A percentile compares a stretch with the other conserved stretches of the same genome.
phyloP scores from a whole-genome alignment of 768 basidiomycete species.

The Cyathus striatus region DNA sequence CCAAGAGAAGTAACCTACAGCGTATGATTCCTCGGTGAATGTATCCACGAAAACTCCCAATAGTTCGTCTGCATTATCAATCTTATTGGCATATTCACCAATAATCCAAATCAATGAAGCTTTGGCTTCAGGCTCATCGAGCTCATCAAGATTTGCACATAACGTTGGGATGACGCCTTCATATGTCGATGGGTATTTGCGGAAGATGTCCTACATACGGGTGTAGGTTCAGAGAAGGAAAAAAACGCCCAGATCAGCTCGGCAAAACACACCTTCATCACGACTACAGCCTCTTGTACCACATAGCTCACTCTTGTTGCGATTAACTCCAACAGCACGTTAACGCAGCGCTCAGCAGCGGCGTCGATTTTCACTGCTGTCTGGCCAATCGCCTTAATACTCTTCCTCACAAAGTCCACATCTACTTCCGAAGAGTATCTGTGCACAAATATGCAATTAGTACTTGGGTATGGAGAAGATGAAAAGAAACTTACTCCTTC shows the following conservation, averaged over 20 bases:
- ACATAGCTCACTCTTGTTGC: slow-evolving; percentile 93
- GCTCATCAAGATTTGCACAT: slow-evolving; percentile 91
- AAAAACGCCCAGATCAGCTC: slow-evolving; percentile 10
- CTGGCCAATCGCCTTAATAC: slow-evolving; percentile 95
- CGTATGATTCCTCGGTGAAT: slow-evolving; percentile 91
- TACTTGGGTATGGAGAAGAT: no score
- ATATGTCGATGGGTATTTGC: slow-evolving; percentile 93
- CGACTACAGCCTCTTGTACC: slow-evolving; percentile 96
- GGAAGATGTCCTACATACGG: slow-evolving; percentile 82
- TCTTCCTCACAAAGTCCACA: slow-evolving; percentile 94
- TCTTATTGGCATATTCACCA: slow-evolving; percentile 96
- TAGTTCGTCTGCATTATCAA: slow-evolving; percentile 94
- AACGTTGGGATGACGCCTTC: slow-evolving; percentile 95
- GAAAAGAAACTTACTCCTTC: slow-evolving; percentile 84
- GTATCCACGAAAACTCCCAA: slow-evolving; percentile 86
- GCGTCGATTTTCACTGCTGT: slow-evolving; percentile 93
- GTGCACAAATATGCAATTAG: no score
- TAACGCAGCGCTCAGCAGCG: slow-evolving; percentile 91
- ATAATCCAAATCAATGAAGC: slow-evolving; percentile 99
- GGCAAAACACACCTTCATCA: slow-evolving; percentile 78
- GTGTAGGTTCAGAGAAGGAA: not conserved
- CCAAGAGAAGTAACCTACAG: slow-evolving; percentile 43
- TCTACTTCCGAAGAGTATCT: slow-evolving; percentile 98
- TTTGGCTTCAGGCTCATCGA: slow-evolving; percentile 98
- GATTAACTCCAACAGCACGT: slow-evolving; percentile 90